These are phyloP conservation scores for Salix purpurea DNA, from an alignment of 345 rosid genomes.

Conservation along the genomic window DNA sequence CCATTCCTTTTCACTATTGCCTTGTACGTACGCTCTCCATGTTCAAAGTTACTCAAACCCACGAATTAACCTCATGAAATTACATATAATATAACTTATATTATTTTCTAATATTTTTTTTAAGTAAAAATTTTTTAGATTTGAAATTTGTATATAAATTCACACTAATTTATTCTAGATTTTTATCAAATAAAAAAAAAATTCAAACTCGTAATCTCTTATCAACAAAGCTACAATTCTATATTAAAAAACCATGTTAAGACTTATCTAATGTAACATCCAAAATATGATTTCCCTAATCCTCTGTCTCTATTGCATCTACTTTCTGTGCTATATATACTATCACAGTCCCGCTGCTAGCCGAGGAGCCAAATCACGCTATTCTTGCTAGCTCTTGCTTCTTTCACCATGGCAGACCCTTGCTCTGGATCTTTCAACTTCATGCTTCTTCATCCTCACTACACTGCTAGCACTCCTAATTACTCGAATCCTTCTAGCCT, in stretches of 20 bases:
- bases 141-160: too few relatives aligned
- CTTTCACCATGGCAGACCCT: slow-evolving; percentile 39
- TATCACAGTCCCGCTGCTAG: neutral
- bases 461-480: slow-evolving; percentile 2
- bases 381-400: neutral
- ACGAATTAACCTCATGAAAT: too few relatives aligned
- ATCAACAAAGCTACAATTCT: too few relatives aligned
- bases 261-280: too few relatives aligned
- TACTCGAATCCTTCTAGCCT: neutral
- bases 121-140: too few relatives aligned
- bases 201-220: too few relatives aligned
- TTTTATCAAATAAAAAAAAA: too few relatives aligned
- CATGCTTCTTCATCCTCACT: slow-evolving; percentile 29
- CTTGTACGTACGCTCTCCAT: neutral
- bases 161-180: too few relatives aligned
- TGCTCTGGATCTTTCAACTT: slow-evolving; percentile 34
- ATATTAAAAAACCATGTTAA: too few relatives aligned
- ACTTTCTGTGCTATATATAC: neutral
- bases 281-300: neutral
- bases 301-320: neutral
- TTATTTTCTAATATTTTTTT: too few relatives aligned
- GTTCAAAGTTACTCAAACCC: neutral
- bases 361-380: neutral
- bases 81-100: too few relatives aligned
- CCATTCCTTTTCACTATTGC: neutral